phyloP scores from a whole-genome alignment of 1,284 basidiomycete genomes.

The Lignosus rhinocerotis region DNA sequence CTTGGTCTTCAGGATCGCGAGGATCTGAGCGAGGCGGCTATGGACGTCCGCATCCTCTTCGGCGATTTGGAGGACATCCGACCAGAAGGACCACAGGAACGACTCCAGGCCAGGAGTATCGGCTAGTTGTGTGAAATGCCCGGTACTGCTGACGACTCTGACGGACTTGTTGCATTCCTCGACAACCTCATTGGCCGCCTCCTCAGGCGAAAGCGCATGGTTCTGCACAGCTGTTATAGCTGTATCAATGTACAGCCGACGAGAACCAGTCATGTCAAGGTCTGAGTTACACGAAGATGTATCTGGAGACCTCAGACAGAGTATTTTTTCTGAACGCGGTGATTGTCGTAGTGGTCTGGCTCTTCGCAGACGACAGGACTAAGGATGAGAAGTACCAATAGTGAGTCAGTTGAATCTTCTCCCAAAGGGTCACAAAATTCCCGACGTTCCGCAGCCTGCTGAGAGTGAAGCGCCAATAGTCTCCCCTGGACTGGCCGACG shows the following conservation, averaged over 20 bases:
- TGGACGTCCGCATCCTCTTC: conserved; percentile 9
- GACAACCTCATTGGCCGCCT: neutral
- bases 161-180: neutral
- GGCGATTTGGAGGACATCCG: neutral
- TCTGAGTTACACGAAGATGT: too few species aligned
- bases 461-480: too few species aligned
- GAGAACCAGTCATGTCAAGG: too few species aligned
- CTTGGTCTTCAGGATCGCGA: conserved; percentile 8
- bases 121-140: neutral
- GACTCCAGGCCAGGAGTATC: conserved; percentile 15
- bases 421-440: too few species aligned
- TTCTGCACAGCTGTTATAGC: conserved; percentile 1
- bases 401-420: too few species aligned
- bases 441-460: too few species aligned
- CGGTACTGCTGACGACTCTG: neutral
- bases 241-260: neutral
- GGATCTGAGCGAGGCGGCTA: conserved; percentile 6
- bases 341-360: too few species aligned
- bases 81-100: conserved; percentile 20
- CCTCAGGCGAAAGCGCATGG: neutral
- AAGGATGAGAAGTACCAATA: too few species aligned
- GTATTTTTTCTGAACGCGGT: too few species aligned
- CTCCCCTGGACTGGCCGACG: too few species aligned
- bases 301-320: too few species aligned
- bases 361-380: too few species aligned